Evolutionary conservation across 768 basidiomycete genomes (phyloP), one percentile per base, ranked within the genome.

Genomic region (Coprinopsis strossmayeri): DNA sequence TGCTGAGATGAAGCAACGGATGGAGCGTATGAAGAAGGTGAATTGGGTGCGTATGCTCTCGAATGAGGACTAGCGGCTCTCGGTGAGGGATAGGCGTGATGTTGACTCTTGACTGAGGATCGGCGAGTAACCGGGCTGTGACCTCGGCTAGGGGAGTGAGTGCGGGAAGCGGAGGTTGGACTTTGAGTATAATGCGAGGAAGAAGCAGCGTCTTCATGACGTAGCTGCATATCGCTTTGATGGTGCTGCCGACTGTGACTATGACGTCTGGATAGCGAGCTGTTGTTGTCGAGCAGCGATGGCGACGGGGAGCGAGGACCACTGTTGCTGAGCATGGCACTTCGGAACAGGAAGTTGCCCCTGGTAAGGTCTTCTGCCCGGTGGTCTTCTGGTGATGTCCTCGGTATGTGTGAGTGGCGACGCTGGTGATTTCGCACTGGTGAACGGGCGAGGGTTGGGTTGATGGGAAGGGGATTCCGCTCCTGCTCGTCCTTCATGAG

Each of bases 261-360:
- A 21, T 45, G 42, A 15, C 42, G 23, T 37, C 42, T 13, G 4
- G 42, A 27, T 23, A 24, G 43, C 26, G 30, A 32, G 41, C 18
- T 18, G 30, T 17, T 11, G 21, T 21, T 30, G 34, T 17, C 49
- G 28, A 34, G 40, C n/a, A n/a, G n/a, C 1, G 45, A 40, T 3
- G 54, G 54, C 2, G 46, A 51, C 15, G 48, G 39, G 3, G 51
- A 38, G n/a, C 48, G 25, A 30, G 49, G 55, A 10, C 43, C 15
- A 2, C 49, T 34, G 34, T 41, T 46, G 7, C 35, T 50, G 10
- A 49, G 40, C 25, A 48, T 32, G 15, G 52, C 41, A 2, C 52
- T 51, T 23, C 52, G 52, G 49, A 46, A 53, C 10, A 56, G 45
- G 17, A 53, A 50, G n/a, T 48, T 48, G 13, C 49, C 55, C 15